Base-by-base conservation (phyloP, 495 filamentous ascomycete genomes). In the Neurospora sublineolata region DNA sequence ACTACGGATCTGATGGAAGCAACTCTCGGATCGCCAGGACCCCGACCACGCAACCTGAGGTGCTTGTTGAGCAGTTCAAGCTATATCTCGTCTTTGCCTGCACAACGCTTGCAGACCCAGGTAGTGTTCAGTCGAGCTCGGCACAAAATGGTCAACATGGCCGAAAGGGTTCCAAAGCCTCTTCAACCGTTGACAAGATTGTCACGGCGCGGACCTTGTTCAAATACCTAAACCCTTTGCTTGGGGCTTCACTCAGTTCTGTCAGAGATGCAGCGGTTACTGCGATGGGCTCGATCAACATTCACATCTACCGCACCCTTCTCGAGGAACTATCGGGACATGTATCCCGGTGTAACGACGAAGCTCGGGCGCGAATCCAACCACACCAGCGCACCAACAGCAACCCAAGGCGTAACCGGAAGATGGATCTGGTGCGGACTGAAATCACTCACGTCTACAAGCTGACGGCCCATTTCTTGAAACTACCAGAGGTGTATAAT, bases 61-160 rank as follows among this genome's bases (percentile, higher is more conserved):
- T 96, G 44, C 83, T 99, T 70, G 88, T 98, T 72, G 95, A 98
- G 77, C 95, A 99, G 80, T 99, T 94, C 94, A 98, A 97, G 80
- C 83, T 98, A n/a, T 97, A 97, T 78, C 86, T 99, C 52, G 92
- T 97, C 60, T 97, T 98, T 81, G 96, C 96, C 7, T 99, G 96
- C 79, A 97, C 94, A 10, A 99, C 96, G 0, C 85, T 99, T 37
- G 94, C 91, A 37, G 94, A 93, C 72, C 88, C 93, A 20, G 94
- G 94, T 20, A 88, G 85, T 20, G 85, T 87, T 38, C 88, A 87
- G 52, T 88, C 86, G 75, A 87, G 77, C 68, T 72, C 77, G 76
- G 75, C 87, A 81, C 86, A 82, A 74, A 86, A 88, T 73, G 85
- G 86, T n/a, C 93, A 97, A 75, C 94, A 99, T 78, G 87, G 88